Evolutionary conservation across 1,139 yeast species (phyloP).

Genomic region (Blastobotrys proliferans): DNA sequence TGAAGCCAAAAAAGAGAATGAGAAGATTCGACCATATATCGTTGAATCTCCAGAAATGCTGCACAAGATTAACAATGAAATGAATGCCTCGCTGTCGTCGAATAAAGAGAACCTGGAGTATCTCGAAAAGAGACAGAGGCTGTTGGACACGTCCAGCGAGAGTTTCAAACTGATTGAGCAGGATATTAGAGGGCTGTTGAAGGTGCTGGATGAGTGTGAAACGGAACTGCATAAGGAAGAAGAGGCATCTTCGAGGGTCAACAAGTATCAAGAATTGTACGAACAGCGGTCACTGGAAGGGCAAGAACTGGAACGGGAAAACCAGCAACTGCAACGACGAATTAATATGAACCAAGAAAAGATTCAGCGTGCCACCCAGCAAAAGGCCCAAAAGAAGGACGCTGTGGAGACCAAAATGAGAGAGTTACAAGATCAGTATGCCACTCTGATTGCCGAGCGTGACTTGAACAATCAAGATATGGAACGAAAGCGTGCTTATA

Average conservation of each 20-base stretch:
- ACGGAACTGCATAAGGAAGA: slow-evolving; percentile 49
- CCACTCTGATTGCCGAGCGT: slow-evolving; percentile 48
- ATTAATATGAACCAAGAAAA: slow-evolving; percentile 53
- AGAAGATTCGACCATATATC: slow-evolving; percentile 55
- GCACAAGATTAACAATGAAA: slow-evolving; percentile 51
- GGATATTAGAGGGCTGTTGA: slow-evolving; percentile 50
- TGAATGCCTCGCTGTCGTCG: slow-evolving; percentile 45
- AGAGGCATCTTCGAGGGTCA: slow-evolving; percentile 40
- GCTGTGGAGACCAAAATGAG: slow-evolving; percentile 46
- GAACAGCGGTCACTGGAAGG: slow-evolving; percentile 46
- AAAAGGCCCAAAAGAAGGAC: slow-evolving; percentile 45
- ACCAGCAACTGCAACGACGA: slow-evolving; percentile 50
- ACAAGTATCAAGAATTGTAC: slow-evolving; percentile 44
- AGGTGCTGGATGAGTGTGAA: slow-evolving; percentile 55
- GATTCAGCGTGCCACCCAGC: slow-evolving; percentile 46
- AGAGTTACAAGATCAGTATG: slow-evolving; percentile 46
- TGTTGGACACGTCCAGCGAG: slow-evolving; percentile 53
- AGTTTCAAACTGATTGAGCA: slow-evolving; percentile 54
- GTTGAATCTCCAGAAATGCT: slow-evolving; percentile 60
- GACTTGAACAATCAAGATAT: slow-evolving; percentile 51
- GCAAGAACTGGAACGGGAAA: slow-evolving; percentile 48
- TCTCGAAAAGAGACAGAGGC: slow-evolving; percentile 48
- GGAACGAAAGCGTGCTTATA: slow-evolving; percentile 45
- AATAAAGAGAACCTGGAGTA: slow-evolving; percentile 42
- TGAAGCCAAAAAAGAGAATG: slow-evolving; percentile 57